phyloP scores from a whole-genome alignment of 768 basidiomycete species.

The Cyclocybe aegerita region DNA sequence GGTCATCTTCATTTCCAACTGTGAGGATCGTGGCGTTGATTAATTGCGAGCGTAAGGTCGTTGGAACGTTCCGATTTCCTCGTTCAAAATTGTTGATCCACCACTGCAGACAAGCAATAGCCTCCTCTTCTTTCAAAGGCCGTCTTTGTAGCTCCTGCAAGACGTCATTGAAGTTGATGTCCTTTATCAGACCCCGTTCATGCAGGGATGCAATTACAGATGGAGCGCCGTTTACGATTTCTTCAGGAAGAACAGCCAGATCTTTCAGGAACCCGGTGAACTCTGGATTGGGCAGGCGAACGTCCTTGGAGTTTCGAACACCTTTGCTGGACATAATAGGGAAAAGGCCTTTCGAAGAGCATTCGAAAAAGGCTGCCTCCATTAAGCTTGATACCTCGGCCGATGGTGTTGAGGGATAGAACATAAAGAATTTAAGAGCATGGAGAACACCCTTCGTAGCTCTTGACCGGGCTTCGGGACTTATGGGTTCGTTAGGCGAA shows the following conservation, averaged over 20 bases:
- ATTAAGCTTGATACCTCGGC: conserved; percentile 69
- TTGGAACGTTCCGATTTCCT: conserved; percentile 35
- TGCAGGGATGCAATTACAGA: conserved; percentile 62
- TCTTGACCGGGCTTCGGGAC: conserved; percentile 45
- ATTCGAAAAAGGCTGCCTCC: conserved; percentile 78
- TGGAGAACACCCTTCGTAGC: conserved; percentile 69
- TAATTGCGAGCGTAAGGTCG: conserved; percentile 56
- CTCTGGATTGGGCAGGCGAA: conserved; percentile 72
- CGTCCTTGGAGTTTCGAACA: conserved; percentile 59
- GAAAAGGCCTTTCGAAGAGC: conserved; percentile 48
- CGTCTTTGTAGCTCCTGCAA: conserved; percentile 70
- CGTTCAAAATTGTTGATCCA: conserved; percentile 54
- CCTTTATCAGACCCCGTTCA: conserved; percentile 61
- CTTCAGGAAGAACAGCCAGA: conserved; percentile 70
- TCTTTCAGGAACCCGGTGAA: conserved; percentile 76
- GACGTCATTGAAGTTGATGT: conserved; percentile 82
- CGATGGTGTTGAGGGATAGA: conserved; percentile 85
- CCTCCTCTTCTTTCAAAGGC: conserved; percentile 71
- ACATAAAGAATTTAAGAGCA: conserved; percentile 87
- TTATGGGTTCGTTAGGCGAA: conserved; percentile 24
- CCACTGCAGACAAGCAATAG: conserved; percentile 86
- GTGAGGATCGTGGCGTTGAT: conserved; percentile 68
- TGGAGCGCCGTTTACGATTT: conserved; percentile 54
- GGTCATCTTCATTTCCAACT: conserved; percentile 35
- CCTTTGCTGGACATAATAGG: conserved; percentile 78